Base-by-base conservation (phyloP, 371 early-diverging fungal species). In the Blastocladiella emersonii region DNA sequence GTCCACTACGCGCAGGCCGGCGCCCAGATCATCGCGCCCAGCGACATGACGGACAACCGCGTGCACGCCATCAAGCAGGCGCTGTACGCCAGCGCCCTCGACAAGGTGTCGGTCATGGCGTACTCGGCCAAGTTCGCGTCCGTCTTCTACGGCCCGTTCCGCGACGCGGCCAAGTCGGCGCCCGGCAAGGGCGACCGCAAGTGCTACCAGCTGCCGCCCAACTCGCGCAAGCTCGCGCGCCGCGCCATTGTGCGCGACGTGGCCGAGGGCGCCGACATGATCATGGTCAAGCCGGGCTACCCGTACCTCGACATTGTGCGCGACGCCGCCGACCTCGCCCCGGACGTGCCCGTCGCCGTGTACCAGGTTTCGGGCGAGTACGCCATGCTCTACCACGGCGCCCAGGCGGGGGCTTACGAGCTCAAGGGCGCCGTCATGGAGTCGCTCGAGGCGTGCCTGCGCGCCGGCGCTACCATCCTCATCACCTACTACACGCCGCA, bases 31-130 rank as follows among this genome's bases (percentile, higher is more conserved):
- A 85, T 97, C 7, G 90, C 94, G 2, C 98, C 98, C 8, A 89
- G 90, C 7, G 98, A 98, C 70, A 98, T 98, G 98, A 95, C 94
- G 95, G 96, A 95, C 64, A 92, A 93, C 34, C 86, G 98, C 62
- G 88, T 98, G 68, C 75, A 78, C 57, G 90, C 91, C 7, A 95
- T 98, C 71, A 97, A 97, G 77, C 72, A 85, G 63, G 79, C 78
- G 0, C 74, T 96, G 49, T 68, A 88, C 30, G 84, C 84, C 12
- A 83, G 86, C 72, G 61, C 34, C 53, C 30, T n/a, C 15, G 13
- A 10, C 13, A 82, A 85, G 67, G 87, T 86, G 37, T 77, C 88
- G 66, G 82, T 97, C 60, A 95, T 97, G 89, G 82, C 87, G 21
- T 96, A 96, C 71, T 85, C 90, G 62, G 95, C 95, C 51, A 97